Percentiles rank a stretch among this genome's conserved stretches.
Conservation (phyloP, 2,329 filamentous ascomycete species). For the Thielaviopsis ethacetica region DNA sequence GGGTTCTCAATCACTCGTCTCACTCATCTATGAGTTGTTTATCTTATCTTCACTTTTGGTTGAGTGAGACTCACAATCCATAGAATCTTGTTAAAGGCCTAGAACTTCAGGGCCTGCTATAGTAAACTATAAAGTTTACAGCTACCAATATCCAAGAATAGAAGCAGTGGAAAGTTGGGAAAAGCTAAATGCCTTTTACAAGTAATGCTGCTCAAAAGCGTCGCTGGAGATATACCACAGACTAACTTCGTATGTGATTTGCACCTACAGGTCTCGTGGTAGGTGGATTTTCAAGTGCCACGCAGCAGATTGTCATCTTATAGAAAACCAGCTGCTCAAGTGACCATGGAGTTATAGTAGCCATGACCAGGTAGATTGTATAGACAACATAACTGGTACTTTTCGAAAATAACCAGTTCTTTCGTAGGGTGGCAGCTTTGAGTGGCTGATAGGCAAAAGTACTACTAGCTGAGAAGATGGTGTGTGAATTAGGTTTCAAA, state of each 20-base stretch:
- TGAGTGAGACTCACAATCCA: neutral
- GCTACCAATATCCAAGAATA: no score
- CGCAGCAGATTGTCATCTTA: neutral
- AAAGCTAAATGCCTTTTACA: no score
- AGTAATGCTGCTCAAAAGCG: neutral
- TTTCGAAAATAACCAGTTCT: no score
- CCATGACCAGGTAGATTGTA: no score
- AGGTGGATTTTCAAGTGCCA: neutral
- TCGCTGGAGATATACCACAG: neutral
- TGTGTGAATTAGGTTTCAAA: neutral
- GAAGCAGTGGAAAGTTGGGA: no score
- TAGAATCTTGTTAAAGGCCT: neutral
- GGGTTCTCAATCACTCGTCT: neutral
- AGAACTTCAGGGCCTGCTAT: neutral
- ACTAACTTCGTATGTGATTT: neutral
- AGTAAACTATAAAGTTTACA: no score
- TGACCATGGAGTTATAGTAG: no score
- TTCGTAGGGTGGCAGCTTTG: neutral
- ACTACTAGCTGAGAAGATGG: neutral
- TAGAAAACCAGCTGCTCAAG: no score
- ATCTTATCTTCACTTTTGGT: neutral
- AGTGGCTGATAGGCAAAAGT: no score
- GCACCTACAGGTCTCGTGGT: neutral
- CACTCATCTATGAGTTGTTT: neutral
- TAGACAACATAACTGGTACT: no score